These are phyloP conservation scores for Aspergillus clavatus DNA, from an alignment of 2,329 filamentous ascomycete species.

Conservation along the genomic window DNA sequence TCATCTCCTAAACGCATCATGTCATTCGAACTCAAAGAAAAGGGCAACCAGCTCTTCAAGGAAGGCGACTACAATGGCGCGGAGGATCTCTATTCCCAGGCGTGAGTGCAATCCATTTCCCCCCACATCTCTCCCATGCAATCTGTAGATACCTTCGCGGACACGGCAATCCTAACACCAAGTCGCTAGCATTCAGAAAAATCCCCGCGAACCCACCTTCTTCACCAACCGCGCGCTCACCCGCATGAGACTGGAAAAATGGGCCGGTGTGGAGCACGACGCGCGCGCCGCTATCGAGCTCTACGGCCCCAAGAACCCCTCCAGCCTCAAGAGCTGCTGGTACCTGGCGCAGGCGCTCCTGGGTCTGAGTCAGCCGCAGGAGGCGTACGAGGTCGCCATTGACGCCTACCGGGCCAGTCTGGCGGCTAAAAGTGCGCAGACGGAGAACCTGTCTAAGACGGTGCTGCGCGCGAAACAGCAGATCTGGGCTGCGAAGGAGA, in stretches of 20 bases:
- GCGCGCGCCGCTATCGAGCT: constrained; percentile 70
- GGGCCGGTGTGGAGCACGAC: constrained; percentile 71
- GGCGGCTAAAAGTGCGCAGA: constrained; percentile 58
- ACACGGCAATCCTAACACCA: too few relatives aligned
- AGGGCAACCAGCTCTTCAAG: constrained; percentile 45
- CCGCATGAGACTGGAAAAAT: constrained; percentile 67
- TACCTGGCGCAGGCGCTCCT: constrained; percentile 80
- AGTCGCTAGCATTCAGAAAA: constrained; percentile 72
- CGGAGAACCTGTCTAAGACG: constrained; percentile 65
- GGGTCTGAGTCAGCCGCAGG: constrained; percentile 65
- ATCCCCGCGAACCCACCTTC: constrained; percentile 69
- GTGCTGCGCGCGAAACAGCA: constrained; percentile 80
- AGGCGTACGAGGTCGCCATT: constrained; percentile 65
- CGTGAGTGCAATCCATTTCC: constrained; percentile 37
- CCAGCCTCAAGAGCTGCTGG: constrained; percentile 75
- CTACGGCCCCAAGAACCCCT: constrained; percentile 44
- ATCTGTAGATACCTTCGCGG: too few relatives aligned
- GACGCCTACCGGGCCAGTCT: constrained; percentile 69
- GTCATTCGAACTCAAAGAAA: constrained; percentile 40
- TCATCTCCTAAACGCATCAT: too few relatives aligned
- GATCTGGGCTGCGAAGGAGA: constrained; percentile 73
- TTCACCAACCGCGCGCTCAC: constrained; percentile 89
- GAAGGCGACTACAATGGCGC: constrained; percentile 42
- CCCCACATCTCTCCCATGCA: too few relatives aligned
- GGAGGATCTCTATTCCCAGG: constrained; percentile 45